Evolutionary conservation across 495 filamentous ascomycete species (phyloP), one percentile per base, ranked within the genome.

Genomic region (Aspergillus cristatus): DNA sequence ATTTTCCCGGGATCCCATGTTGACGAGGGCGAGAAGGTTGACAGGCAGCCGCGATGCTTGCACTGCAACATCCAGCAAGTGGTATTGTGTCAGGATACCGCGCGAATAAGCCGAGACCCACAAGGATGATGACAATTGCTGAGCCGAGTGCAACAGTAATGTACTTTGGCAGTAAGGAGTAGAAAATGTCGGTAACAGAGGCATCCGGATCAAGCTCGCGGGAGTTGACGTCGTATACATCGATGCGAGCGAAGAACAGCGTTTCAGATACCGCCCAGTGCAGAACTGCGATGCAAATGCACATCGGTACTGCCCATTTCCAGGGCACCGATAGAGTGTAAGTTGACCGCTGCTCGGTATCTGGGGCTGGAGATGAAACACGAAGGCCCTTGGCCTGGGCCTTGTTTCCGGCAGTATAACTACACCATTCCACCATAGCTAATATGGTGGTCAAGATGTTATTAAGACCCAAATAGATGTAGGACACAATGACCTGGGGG

Each of bases 381-480:
- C 4, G 42, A 17, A 38, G 56, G 57, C 15, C 50, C 43, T 16
- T 39, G 13, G 24, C 34, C 20, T 7, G 53, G 43, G 7, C 35
- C 14, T 17, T 14, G 11, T 25, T 30, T 20, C 17, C 32, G 14
- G 32, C 25, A 29, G 18, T 41, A n/a, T n/a, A 57, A 0, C 35
- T 31, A 13, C 37, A 48, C 50, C 54, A 65, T 42, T 69, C 45
- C 6, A 44, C 11, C 17, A 47, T 43, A 18, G 54, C 35, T 30
- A 64, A 42, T 61, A 70, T 62, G 31, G 46, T 41, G 28, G 57
- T 57, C 37, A 58, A 43, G 18, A 65, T 35, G 29, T 52, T 35
- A 46, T 66, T 61, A 51, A 57, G 59, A 2, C 49, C 24, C 1
- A 60, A 34, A 38, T 72, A 70, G 3, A 68, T 32, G 26, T 40